Evolutionary conservation across 2,329 filamentous ascomycete genomes (phyloP), one percentile per base, ranked within the genome.

Genomic region (Aureobasidium uvarum): DNA sequence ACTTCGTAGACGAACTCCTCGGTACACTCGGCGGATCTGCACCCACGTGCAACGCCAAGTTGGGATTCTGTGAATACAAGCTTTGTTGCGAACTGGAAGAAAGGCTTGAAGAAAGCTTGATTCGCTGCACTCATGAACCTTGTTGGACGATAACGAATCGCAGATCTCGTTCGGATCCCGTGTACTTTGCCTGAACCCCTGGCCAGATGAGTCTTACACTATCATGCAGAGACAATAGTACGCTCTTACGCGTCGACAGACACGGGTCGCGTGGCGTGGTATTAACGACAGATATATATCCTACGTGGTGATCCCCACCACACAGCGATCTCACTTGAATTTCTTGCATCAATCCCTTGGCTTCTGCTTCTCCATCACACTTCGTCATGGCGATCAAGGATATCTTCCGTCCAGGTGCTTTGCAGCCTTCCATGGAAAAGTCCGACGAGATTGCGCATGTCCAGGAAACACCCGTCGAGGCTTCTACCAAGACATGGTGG

Each of bases 401-500:
- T 16, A 8, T 54, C 13, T 4, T 54, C 11, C 51, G 33, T 16
- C 31, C 31, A 7, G 33, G 51, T 14, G 33, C 51, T 23, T 7
- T 54, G 33, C 51, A 54, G 13, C 51, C 51, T 16, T 3, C 16
- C 5, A 6, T 54, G 2, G 51, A 54, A 10, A 54, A 54, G 13
- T 23, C 51, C 6, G 51, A 54, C 6, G 33, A 54, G 14, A 33
- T 31, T 16, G 31, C 20, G 1, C 51, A 7, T 6, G 10, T 54
- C 8, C n/a, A 39, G 5, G 51, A 54, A 39, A 54, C 51, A 18
- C 51, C 51, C 10, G n/a, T 54, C n/a, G 51, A 54, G n/a, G 20
- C 39, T 13, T n/a, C 66, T 18, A 33, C 67, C 38, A 75, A 74
- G 67, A 67, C 69, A 3, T 62, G 65, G 31, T 75, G 74, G 83